Evolutionary conservation across 2,329 filamentous ascomycete species (phyloP).

Genomic region (Diaporthe sp.): DNA sequence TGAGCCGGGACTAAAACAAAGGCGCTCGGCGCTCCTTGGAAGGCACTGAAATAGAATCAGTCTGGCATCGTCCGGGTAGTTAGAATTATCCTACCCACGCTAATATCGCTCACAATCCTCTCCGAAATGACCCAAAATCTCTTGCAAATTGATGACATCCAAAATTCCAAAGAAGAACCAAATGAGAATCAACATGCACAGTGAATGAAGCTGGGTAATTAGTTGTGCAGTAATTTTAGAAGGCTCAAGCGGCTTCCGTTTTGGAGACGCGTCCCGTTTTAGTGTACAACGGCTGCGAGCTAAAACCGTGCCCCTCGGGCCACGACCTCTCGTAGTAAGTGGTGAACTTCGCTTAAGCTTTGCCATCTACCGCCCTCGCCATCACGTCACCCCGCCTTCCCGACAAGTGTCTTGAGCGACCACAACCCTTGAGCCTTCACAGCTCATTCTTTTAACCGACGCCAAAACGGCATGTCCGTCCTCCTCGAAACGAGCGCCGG

Average conservation of each 20-base stretch:
- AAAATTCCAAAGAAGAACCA: not conserved
- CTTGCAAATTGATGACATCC: not conserved
- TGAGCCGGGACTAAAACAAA: not conserved
- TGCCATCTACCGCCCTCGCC: not conserved
- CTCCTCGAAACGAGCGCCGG: constrained; percentile 92
- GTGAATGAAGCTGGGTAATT: not conserved
- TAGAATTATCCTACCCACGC: not conserved
- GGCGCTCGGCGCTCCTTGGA: not conserved
- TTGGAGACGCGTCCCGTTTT: not conserved
- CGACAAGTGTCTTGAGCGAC: not conserved
- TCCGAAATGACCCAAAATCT: not conserved
- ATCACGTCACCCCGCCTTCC: not conserved
- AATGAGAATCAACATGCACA: not conserved
- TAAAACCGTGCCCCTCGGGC: not conserved
- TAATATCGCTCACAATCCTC: constrained; percentile 24
- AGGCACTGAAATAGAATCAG: constrained; percentile 10
- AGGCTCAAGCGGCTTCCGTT: not conserved
- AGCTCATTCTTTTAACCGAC: not conserved
- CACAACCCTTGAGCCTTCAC: not conserved
- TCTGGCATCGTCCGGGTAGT: not conserved
- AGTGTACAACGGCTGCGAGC: not conserved
- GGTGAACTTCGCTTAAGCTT: not conserved
- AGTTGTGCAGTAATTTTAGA: constrained; percentile 15
- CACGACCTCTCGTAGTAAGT: too few species aligned
- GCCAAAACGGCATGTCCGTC: constrained; percentile 79